phyloP scores from a whole-genome alignment of 257 asterid genomes.

The Nicotiana noctiflora region DNA sequence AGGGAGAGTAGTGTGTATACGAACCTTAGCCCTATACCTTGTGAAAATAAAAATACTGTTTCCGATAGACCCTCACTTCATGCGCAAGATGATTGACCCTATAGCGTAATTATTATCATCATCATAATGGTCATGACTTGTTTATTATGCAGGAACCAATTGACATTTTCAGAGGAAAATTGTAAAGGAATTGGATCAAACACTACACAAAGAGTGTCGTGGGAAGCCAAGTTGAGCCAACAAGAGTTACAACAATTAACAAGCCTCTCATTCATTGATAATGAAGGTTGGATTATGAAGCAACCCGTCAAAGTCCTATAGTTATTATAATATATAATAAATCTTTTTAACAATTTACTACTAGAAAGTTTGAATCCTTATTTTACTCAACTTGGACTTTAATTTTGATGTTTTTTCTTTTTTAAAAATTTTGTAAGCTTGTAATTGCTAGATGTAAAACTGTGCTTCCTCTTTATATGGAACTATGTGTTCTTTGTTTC shows the following conservation, averaged over 20 bases:
- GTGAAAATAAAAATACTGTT: no score
- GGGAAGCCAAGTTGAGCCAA: background rate
- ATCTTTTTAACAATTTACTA: no score
- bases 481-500: background rate
- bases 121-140: background rate
- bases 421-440: no score
- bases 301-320: conserved; percentile 7
- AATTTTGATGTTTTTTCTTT: no score
- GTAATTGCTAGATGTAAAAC: no score
- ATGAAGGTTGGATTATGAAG: conserved; percentile 8
- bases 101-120: background rate
- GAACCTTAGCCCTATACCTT: no score
- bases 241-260: conserved; percentile 1
- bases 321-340: background rate
- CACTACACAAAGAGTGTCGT: background rate
- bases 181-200: conserved; percentile 1
- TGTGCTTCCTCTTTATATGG: background rate
- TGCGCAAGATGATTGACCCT: no score
- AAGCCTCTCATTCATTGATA: conserved; percentile 7
- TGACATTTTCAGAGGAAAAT: conserved; percentile 4
- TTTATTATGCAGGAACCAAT: background rate
- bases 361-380: background rate
- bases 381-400: background rate
- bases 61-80: no score
- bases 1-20: no score